Evolutionary conservation across 805 yeast species (phyloP).

Genomic region (Yarrowia sp.): DNA sequence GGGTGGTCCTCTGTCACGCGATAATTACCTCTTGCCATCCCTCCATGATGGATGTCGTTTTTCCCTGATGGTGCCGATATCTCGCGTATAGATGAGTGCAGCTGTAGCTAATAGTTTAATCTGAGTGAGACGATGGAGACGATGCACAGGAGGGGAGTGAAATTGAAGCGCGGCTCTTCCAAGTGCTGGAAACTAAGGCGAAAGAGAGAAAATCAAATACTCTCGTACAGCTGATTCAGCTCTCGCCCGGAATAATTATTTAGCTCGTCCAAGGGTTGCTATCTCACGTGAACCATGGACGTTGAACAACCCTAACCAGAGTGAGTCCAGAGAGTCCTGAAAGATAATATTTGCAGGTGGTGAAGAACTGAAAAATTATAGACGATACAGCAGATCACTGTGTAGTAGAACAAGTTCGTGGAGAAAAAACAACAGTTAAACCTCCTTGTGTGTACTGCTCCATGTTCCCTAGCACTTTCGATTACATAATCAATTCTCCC

Average conservation of each 20-base stretch:
- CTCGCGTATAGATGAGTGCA: constrained; percentile 33
- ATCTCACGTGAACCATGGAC: constrained; percentile 16
- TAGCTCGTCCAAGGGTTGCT: constrained; percentile 7
- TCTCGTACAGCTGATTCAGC: no score
- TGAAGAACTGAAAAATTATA: no score
- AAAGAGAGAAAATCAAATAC: no score
- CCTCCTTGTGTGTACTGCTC: no score
- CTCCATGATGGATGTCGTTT: constrained; percentile 40
- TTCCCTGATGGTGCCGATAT: constrained; percentile 28
- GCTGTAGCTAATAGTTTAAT: constrained; percentile 30
- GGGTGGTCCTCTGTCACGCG: background rate
- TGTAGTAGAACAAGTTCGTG: no score
- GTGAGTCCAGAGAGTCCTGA: background rate
- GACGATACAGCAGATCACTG: no score
- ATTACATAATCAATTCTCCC: no score
- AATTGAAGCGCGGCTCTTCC: background rate
- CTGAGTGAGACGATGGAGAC: constrained; percentile 4
- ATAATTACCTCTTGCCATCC: constrained; percentile 43
- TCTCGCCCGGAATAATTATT: background rate
- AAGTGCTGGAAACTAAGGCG: no score
- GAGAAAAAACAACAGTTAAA: no score
- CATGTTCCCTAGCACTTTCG: no score
- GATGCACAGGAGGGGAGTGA: constrained; percentile 4
- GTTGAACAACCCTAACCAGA: constrained; percentile 15
- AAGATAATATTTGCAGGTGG: no score